phyloP scores from a whole-genome alignment of 495 filamentous ascomycete species.

The Talaromyces proteolyticus region DNA sequence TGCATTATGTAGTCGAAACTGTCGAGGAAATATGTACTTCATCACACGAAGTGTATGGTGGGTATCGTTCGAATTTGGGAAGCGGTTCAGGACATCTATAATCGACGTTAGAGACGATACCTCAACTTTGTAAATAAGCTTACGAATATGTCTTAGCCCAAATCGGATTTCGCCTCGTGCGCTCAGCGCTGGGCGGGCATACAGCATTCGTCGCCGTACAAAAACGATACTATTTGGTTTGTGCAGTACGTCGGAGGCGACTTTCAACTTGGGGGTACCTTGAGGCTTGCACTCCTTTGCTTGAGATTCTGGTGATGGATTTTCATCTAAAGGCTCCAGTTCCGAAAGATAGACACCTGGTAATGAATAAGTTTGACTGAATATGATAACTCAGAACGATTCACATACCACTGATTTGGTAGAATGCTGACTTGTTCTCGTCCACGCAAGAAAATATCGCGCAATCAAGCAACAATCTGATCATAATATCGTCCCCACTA shows the following conservation, averaged over 20 bases:
- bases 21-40: conserved; percentile 90
- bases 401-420: conserved; percentile 73
- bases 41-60: conserved; percentile 64
- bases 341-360: conserved; percentile 43
- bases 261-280: not conserved
- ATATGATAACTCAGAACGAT: no score
- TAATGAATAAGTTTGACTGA: no score
- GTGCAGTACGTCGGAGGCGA: not conserved
- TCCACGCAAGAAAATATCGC: conserved; percentile 67
- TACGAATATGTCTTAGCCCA: conserved; percentile 78
- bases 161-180: conserved; percentile 59
- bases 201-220: conserved; percentile 79
- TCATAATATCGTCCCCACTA: conserved; percentile 77
- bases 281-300: not conserved
- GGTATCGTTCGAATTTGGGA: conserved; percentile 40
- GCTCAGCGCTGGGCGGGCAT: conserved; percentile 66
- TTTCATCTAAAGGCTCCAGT: conserved; percentile 23
- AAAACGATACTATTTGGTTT: conserved; percentile 63
- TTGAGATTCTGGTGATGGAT: not conserved
- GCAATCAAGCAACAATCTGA: conserved; percentile 70
- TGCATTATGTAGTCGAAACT: conserved; percentile 88
- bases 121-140: conserved; percentile 22
- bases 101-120: not conserved
- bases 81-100: conserved; percentile 82
- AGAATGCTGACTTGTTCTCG: conserved; percentile 53